Base-by-base conservation (phyloP, 2,329 filamentous ascomycete species). In the Corynespora cassiicola region DNA sequence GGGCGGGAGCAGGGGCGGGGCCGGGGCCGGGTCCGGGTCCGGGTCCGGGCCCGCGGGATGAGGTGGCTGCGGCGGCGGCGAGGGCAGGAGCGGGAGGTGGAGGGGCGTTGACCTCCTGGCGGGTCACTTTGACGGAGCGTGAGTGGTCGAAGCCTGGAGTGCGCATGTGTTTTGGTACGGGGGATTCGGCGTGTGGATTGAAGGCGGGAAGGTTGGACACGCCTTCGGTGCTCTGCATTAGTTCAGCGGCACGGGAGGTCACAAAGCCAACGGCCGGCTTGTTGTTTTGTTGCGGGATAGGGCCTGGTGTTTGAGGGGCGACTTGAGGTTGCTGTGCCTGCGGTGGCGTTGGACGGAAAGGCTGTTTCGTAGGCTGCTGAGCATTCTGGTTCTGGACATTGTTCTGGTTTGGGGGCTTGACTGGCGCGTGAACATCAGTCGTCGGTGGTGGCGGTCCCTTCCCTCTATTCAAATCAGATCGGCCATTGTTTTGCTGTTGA, bases 61-160 rank as follows among this genome's bases (percentile, higher is more conserved):
- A n/a, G 47, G 32, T 26, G 43, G 46, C 14, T 23, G 37, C 14
- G 45, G 40, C 25, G 43, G 46, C 25, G 44, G 34, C 7, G 47
- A n/a, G 19, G 16, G 45, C 38, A 23, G 52, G 42, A 6, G 46
- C 32, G 2, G 50, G 54, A 7, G 44, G 31, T 2, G 53, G 47
- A 1, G 54, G 54, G 7, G 49, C 50, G 7, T 47, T 47, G 23
- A 66, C 50, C 18, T 59, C 54, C 25, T 74, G 76, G 46, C 78
- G 80, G 4, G 78, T 79, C 2, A 96, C 72, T 0, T 90, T 89
- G 35, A 86, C 85, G 4, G 87, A 91, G 34, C 82, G 85, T 15
- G 73, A 83, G 60, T 95, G 89, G 58, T 96, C 90, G 24, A 96
- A 80, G 2, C 91, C 91, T 0, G 87, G 87, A 0, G 92, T 96